Conservation (phyloP, 1,284 basidiomycete genomes). For the Cryptococcus sp. region DNA sequence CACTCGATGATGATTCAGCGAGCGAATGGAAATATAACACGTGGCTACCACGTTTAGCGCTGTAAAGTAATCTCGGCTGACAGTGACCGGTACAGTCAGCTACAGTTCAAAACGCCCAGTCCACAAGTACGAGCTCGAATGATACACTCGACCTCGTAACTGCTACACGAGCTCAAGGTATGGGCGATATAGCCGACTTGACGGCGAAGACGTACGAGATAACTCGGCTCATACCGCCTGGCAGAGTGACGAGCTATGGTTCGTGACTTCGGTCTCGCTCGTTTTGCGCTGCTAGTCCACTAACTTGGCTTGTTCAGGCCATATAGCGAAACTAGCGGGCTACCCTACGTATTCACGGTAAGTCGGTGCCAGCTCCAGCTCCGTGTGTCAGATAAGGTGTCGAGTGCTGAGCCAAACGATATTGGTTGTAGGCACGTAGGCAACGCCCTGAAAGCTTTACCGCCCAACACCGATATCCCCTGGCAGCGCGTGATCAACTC, state of each 20-base stretch:
- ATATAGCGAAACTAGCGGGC: constrained; percentile 78
- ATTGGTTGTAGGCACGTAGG: constrained; percentile 66
- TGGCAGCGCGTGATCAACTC: constrained; percentile 53
- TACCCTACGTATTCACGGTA: constrained; percentile 71
- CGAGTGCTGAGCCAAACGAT: background rate
- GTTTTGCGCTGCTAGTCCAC: background rate
- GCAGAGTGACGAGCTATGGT: constrained; percentile 50
- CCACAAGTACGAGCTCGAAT: too few species aligned
- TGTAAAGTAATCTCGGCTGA: too few species aligned
- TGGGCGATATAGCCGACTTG: constrained; percentile 44
- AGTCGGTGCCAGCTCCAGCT: background rate
- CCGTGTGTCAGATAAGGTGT: too few species aligned
- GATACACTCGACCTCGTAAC: too few species aligned
- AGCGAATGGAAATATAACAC: too few species aligned
- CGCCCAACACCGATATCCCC: constrained; percentile 35
- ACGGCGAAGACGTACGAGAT: constrained; percentile 50
- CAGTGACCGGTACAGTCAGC: too few species aligned
- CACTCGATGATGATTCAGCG: too few species aligned
- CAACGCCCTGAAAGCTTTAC: constrained; percentile 55
- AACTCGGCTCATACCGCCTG: constrained; percentile 38
- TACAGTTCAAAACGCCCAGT: too few species aligned
- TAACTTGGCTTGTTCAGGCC: constrained; percentile 55
- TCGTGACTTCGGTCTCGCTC: constrained; percentile 1
- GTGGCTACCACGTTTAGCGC: too few species aligned
- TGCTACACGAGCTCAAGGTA: background rate